phyloP scores from a whole-genome alignment of 2,329 filamentous ascomycete species.

The Penicillium sp. region DNA sequence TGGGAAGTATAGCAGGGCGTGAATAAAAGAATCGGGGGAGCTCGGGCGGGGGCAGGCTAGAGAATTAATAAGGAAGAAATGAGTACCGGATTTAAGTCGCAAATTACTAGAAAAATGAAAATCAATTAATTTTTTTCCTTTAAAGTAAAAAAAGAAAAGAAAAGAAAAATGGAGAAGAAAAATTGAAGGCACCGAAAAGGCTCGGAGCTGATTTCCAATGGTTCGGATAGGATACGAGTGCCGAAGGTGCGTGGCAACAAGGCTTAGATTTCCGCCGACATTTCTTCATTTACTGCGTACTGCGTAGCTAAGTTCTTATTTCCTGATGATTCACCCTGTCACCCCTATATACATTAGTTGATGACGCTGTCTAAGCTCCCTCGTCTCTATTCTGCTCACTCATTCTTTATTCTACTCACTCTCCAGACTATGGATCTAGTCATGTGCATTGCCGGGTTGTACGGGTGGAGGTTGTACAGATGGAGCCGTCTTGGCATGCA shows the following conservation, averaged over 20 bases:
- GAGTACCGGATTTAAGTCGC: not conserved
- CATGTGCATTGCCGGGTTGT: constrained; percentile 1
- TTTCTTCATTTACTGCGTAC: not conserved
- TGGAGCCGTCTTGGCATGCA: constrained; percentile 3
- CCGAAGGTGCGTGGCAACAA: constrained; percentile 29
- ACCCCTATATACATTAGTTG: not conserved
- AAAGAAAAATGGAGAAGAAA: constrained; percentile 1
- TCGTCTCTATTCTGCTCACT: too few species aligned
- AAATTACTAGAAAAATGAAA: not conserved
- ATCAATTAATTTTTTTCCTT: not conserved
- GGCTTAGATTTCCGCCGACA: not conserved
- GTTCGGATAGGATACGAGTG: constrained; percentile 21
- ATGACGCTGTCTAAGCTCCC: not conserved
- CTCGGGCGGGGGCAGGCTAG: constrained; percentile 1
- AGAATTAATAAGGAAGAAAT: constrained; percentile 7
- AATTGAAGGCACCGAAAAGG: not conserved
- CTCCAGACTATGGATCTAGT: constrained; percentile 2
- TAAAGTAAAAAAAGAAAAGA: constrained; percentile 8
- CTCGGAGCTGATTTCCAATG: constrained; percentile 17
- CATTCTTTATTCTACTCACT: not conserved
- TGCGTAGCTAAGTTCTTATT: not conserved
- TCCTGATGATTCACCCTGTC: not conserved
- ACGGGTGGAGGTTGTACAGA: not conserved
- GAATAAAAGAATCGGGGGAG: constrained; percentile 10
- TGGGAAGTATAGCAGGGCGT: constrained; percentile 15